Evolutionary conservation across 352 stramenopile species (phyloP).

Genomic region (Phytophthora capsici): DNA sequence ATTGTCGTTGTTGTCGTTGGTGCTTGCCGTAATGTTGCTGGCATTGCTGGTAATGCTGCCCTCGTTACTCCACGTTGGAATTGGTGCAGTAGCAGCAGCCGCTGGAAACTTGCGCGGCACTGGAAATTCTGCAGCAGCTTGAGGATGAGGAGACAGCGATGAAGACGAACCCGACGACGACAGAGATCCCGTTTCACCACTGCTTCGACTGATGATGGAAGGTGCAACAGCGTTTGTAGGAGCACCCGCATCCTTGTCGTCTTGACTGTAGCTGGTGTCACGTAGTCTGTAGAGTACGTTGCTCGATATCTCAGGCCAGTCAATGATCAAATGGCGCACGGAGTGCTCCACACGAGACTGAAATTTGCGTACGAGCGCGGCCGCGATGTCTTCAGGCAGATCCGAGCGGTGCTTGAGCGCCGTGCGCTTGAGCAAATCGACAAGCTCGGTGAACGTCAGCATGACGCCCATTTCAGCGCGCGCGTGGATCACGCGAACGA

Average conservation of each 20-base stretch:
- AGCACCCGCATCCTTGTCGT: conserved; percentile 11
- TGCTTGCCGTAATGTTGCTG: neutral
- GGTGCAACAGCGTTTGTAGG: neutral
- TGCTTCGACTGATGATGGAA: conserved; percentile 24
- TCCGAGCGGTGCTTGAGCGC: conserved; percentile 61
- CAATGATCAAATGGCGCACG: conserved; percentile 65
- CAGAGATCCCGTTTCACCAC: conserved; percentile 20
- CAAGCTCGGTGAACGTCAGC: conserved; percentile 73
- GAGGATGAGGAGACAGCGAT: conserved; percentile 29
- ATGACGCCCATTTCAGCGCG: conserved; percentile 73
- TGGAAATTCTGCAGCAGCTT: conserved; percentile 15
- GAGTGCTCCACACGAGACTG: conserved; percentile 68
- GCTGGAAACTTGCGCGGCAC: conserved; percentile 8
- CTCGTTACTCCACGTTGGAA: conserved; percentile 9
- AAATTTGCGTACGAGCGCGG: conserved; percentile 54
- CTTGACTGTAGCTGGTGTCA: conserved; percentile 11
- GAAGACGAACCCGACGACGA: conserved; percentile 34
- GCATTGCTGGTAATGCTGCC: conserved; percentile 1
- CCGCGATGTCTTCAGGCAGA: conserved; percentile 47
- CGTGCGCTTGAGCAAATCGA: conserved; percentile 65
- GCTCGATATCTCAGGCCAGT: conserved; percentile 50
- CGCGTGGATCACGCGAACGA: conserved; percentile 74
- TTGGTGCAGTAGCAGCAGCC: neutral
- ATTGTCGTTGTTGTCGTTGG: conserved; percentile 1
- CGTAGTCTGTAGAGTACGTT: conserved; percentile 52